Percentiles rank a stretch among this genome's conserved stretches.
These are phyloP conservation scores for Akanthomyces muscarius DNA, from an alignment of 2,329 filamentous ascomycete genomes.

Conservation along the genomic window DNA sequence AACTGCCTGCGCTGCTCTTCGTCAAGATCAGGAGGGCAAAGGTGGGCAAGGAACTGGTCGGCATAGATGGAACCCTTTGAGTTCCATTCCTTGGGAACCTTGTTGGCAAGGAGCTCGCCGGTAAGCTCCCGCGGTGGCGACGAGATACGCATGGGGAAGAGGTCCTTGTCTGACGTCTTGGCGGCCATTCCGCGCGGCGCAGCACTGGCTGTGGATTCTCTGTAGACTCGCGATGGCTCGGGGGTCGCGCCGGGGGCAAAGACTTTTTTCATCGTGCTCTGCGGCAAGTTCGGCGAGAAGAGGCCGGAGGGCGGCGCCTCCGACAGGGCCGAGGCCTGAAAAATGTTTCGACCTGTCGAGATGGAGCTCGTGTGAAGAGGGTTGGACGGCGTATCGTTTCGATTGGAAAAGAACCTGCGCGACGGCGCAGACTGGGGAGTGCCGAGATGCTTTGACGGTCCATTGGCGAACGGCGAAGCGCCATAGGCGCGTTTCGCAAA, in stretches of 20 bases:
- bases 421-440: conserved; percentile 37
- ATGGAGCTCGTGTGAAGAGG: conserved; percentile 35
- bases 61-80: conserved; percentile 54
- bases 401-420: conserved; percentile 33
- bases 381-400: conserved; percentile 34
- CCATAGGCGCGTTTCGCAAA: conserved; percentile 42
- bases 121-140: conserved; percentile 54
- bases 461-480: conserved; percentile 32
- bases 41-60: conserved; percentile 54
- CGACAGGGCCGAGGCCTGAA: conserved; percentile 36
- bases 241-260: conserved; percentile 45
- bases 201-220: conserved; percentile 44
- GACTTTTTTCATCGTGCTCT: conserved; percentile 44
- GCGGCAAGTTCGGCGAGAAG: conserved; percentile 45
- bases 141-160: conserved; percentile 56
- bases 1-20: conserved; percentile 59
- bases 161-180: conserved; percentile 46
- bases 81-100: conserved; percentile 50
- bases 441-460: conserved; percentile 31
- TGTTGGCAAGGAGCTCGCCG: conserved; percentile 50
- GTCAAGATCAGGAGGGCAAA: conserved; percentile 54
- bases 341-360: conserved; percentile 38
- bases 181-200: conserved; percentile 47
- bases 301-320: conserved; percentile 31
- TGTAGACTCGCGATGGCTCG: conserved; percentile 39